Evolutionary conservation across 106 monocot genomes (phyloP), one percentile per base, ranked within the genome.

Genomic region (Allium fistulosum): DNA sequence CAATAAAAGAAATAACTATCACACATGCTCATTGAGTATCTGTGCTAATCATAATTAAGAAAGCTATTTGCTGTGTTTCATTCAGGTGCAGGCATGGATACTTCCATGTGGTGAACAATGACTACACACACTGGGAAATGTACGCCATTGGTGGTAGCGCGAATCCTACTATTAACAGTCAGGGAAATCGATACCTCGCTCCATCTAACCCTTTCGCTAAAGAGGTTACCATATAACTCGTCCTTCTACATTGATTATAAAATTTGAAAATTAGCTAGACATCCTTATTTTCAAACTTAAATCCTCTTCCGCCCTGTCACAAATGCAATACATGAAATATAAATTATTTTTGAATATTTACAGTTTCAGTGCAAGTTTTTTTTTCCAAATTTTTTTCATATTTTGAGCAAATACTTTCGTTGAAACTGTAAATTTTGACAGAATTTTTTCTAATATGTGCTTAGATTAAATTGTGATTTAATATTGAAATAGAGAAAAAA

Each of bases 91-190:
- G 65, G 17, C 65, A 66, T 50, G 68, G 68, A 6, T 69, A 69
- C 68, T 69, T 69, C 68, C 68, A 69, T 57, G 56, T 55, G 6
- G 68, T 69, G 68, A 69, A 69, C 68, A 69, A 69, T 57, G 68
- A 55, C 68, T 69, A 69, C 68, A 69, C 68, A 7, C 55, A 69
- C 15, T 69, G 68, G 68, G 68, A 69, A 56, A 69, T 69, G 68
- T 69, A 69, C 12, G 68, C 68, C 26, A 69, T 69, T 22, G 68
- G 68, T 3, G 68, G 86, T 11, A 86, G 86, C 46, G 82, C 86
- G 4, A 62, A 76, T 14, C 86, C 86, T 48, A 86, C 86, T 59
- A 86, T 86, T 66, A 86, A 86, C 66, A 80, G 80, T 59, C 80
- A 80, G 71, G 80, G 75, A 51, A 80, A 80, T 55, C 50, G 80